These are phyloP conservation scores for Ruellia speciosa DNA, from an alignment of 305 asterid species.

Conservation along the genomic window DNA sequence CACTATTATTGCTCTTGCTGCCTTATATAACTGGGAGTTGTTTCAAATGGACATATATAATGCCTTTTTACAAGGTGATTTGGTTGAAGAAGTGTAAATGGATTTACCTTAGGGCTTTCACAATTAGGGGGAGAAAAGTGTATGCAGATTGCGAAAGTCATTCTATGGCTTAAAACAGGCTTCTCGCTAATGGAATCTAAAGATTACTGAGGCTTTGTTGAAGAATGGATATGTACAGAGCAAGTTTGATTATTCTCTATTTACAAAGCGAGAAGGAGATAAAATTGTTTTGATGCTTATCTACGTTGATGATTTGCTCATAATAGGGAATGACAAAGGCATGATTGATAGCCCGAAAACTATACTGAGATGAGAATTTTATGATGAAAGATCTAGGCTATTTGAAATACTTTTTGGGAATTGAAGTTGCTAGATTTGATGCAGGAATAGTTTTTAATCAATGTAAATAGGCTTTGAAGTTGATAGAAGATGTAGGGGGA, in stretches of 20 bases:
- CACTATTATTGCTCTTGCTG: background rate
- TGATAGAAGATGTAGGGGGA: background rate
- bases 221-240: background rate
- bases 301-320: conserved; percentile 5
- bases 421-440: background rate
- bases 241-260: background rate
- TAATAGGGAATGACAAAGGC: background rate
- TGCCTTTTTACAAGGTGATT: background rate
- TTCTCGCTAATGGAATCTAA: background rate
- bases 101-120: background rate
- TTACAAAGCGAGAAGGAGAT: background rate
- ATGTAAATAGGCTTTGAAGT: background rate
- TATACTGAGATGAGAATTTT: background rate
- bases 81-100: background rate
- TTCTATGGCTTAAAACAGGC: conserved; percentile 6
- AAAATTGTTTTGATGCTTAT: background rate
- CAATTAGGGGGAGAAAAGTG: background rate
- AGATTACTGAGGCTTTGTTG: background rate
- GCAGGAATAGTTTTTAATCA: background rate
- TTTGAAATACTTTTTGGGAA: conserved; percentile 1
- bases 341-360: background rate
- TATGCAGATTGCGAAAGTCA: background rate
- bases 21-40: background rate
- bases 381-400: conserved; percentile 2
- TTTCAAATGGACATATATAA: background rate